Percentiles rank a stretch among this genome's conserved stretches.
These are phyloP conservation scores for Chaetothyriales sp. DNA, from an alignment of 2,329 filamentous ascomycete genomes.

Conservation along the genomic window DNA sequence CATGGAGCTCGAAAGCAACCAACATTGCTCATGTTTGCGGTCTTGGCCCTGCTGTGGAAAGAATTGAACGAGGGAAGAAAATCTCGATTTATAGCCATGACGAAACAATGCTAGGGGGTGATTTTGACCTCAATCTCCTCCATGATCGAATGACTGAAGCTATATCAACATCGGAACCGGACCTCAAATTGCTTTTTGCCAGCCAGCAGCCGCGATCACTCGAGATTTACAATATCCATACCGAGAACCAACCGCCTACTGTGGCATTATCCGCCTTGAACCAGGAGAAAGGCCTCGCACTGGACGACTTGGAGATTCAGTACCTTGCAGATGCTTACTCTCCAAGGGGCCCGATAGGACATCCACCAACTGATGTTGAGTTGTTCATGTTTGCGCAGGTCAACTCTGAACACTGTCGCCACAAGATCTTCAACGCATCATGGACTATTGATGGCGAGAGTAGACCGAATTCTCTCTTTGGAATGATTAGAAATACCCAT, in stretches of 20 bases:
- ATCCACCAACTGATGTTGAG: constrained; percentile 73
- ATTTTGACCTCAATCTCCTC: constrained; percentile 46
- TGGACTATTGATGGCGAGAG: constrained; percentile 84
- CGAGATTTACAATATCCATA: constrained; percentile 60
- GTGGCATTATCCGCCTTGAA: constrained; percentile 71
- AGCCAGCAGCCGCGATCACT: constrained; percentile 51
- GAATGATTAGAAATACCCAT: constrained; percentile 95
- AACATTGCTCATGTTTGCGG: constrained; percentile 88
- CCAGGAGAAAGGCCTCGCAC: constrained; percentile 63
- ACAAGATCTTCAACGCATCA: constrained; percentile 90
- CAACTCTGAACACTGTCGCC: constrained; percentile 84
- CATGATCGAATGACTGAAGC: constrained; percentile 94
- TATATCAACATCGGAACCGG: constrained; percentile 51
- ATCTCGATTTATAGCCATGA: constrained; percentile 48
- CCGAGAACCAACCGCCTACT: constrained; percentile 47
- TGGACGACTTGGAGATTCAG: constrained; percentile 79
- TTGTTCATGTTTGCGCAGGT: constrained; percentile 99
- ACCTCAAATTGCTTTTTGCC: constrained; percentile 63
- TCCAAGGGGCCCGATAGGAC: constrained; percentile 41
- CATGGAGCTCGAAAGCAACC: constrained; percentile 94
- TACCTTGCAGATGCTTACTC: constrained; percentile 81
- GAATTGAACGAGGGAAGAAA: constrained; percentile 75
- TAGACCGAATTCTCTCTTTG: constrained; percentile 71
- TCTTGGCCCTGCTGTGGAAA: constrained; percentile 52
- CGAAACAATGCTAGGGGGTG: constrained; percentile 34